A percentile compares a stretch with the other conserved stretches of the same genome.
Evolutionary conservation across 371 early-diverging fungal genomes (phyloP).

Genomic region (Vairimorpha apis): DNA sequence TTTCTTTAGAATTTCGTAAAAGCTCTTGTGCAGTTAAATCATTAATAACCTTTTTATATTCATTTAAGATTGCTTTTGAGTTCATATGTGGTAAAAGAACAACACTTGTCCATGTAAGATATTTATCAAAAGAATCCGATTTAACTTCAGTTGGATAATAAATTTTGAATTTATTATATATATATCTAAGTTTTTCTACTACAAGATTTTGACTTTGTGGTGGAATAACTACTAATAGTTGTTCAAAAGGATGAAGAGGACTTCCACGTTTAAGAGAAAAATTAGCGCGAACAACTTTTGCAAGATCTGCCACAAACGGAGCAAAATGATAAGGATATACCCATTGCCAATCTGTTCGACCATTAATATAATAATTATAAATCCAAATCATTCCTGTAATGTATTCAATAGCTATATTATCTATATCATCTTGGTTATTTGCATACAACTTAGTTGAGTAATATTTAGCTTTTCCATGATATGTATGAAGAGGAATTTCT

Average conservation of each 20-base stretch:
- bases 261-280: conserved; percentile 69
- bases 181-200: conserved; percentile 67
- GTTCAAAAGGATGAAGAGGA: conserved; percentile 86
- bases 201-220: conserved; percentile 66
- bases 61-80: conserved; percentile 32
- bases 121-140: conserved; percentile 91
- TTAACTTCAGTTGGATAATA: conserved; percentile 82
- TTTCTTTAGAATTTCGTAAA: conserved; percentile 48
- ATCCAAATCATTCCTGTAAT: conserved; percentile 95
- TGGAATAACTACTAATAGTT: conserved; percentile 93
- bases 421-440: conserved; percentile 41
- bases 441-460: conserved; percentile 57
- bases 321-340: conserved; percentile 94
- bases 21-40: conserved; percentile 39
- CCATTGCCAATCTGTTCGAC: conserved; percentile 91
- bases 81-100: conserved; percentile 61
- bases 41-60: conserved; percentile 14
- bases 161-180: conserved; percentile 78
- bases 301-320: conserved; percentile 83
- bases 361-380: conserved; percentile 86
- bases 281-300: conserved; percentile 66
- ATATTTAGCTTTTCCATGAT: conserved; percentile 52
- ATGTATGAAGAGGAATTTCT: conserved; percentile 40
- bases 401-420: conserved; percentile 70
- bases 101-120: conserved; percentile 83